A percentile compares a stretch with the other conserved stretches of the same genome.
These are phyloP conservation scores for Eleusine indica DNA, from an alignment of 176 grass and related monocot genomes.

Conservation along the genomic window DNA sequence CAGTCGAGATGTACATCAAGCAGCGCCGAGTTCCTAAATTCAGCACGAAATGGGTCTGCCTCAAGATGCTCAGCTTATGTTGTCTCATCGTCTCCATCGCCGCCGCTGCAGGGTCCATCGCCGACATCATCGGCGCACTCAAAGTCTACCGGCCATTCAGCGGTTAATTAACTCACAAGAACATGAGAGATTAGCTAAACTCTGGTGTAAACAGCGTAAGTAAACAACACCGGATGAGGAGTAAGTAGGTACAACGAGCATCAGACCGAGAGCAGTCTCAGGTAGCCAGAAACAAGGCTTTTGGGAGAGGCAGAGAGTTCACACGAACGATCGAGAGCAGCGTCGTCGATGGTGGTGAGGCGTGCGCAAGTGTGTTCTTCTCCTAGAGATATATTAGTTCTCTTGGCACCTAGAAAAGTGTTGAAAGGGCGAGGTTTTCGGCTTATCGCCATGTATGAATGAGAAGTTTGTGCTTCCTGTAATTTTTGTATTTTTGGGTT, in stretches of 20 bases:
- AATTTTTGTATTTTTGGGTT: neutral
- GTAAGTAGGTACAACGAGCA: too few relatives aligned
- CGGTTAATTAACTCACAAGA: neutral
- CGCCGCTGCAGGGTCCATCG: conserved; percentile 57
- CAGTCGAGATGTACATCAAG: conserved; percentile 76
- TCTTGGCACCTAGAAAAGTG: too few relatives aligned
- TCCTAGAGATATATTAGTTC: neutral
- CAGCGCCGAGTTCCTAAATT: conserved; percentile 44
- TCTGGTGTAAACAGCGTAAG: too few relatives aligned
- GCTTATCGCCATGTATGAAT: neutral
- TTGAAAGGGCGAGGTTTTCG: neutral
- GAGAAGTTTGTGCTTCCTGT: neutral
- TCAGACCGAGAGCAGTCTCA: too few relatives aligned
- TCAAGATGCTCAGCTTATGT: conserved; percentile 38
- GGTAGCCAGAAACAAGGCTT: neutral
- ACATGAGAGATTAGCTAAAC: too few relatives aligned
- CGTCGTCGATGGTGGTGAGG: neutral
- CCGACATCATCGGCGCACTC: conserved; percentile 54
- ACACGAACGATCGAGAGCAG: neutral
- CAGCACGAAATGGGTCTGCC: conserved; percentile 42
- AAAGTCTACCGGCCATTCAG: conserved; percentile 60
- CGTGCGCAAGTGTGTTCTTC: neutral
- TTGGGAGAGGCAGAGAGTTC: neutral
- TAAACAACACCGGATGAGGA: too few relatives aligned
- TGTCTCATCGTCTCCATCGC: conserved; percentile 49